A percentile compares a stretch with the other conserved stretches of the same genome.
Evolutionary conservation across 768 basidiomycete species (phyloP).

Genomic region (Suillus variegatus): DNA sequence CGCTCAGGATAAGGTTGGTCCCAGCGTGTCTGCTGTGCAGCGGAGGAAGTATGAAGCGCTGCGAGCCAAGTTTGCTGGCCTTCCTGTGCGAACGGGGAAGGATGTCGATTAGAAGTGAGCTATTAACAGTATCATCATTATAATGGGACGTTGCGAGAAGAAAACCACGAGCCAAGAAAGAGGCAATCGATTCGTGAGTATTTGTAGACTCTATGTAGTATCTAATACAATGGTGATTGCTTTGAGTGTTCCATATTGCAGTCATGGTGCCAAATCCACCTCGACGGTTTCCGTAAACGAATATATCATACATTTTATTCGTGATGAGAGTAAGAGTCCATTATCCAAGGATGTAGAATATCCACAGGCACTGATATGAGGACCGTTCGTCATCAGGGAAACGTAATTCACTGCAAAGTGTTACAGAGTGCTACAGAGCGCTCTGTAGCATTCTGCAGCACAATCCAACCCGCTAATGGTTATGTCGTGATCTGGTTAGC

Average conservation of each 20-base stretch:
- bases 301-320: background rate
- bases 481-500: background rate
- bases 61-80: constrained; percentile 80
- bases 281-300: too few species aligned
- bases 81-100: constrained; percentile 53
- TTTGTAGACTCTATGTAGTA: too few species aligned
- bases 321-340: background rate
- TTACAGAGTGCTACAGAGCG: too few species aligned
- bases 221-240: too few species aligned
- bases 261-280: too few species aligned
- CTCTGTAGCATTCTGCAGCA: too few species aligned
- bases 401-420: too few species aligned
- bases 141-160: too few species aligned
- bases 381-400: background rate
- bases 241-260: too few species aligned
- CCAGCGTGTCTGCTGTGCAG: constrained; percentile 83
- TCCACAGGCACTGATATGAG: background rate
- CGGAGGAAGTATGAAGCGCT: constrained; percentile 81
- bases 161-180: too few species aligned
- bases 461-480: too few species aligned
- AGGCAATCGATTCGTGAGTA: too few species aligned
- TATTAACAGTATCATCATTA: background rate
- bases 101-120: constrained; percentile 23
- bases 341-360: background rate
- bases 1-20: constrained; percentile 80